These are phyloP conservation scores for Penicillium verhagenii DNA, from an alignment of 495 filamentous ascomycete genomes.

Conservation along the genomic window DNA sequence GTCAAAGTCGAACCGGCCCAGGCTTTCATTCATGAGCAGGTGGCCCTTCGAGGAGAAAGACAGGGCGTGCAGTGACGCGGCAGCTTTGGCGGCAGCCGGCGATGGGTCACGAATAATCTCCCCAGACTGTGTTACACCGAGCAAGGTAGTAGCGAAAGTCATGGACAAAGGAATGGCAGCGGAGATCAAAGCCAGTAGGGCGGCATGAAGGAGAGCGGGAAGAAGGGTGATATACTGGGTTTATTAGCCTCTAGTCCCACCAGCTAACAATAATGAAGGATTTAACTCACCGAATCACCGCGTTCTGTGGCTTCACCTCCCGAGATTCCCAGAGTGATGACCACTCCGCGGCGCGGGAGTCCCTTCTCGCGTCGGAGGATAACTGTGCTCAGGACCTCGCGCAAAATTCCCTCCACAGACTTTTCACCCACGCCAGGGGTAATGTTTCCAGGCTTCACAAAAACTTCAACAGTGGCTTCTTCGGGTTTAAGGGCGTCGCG, in stretches of 20 bases:
- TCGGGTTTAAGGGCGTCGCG: slow-evolving; percentile 80
- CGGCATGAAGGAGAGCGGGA: slow-evolving; percentile 71
- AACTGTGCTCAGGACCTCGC: slow-evolving; percentile 30
- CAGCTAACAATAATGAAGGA: neutral
- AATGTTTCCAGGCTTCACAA: slow-evolving; percentile 71
- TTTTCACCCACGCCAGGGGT: slow-evolving; percentile 75
- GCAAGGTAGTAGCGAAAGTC: slow-evolving; percentile 61
- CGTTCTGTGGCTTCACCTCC: slow-evolving; percentile 62
- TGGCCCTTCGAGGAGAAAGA: slow-evolving; percentile 74
- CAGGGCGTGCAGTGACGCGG: slow-evolving; percentile 71
- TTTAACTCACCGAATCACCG: slow-evolving; percentile 62
- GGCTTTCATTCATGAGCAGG: slow-evolving; percentile 74
- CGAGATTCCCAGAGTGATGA: slow-evolving; percentile 41
- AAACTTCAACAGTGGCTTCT: slow-evolving; percentile 86
- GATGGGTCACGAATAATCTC: slow-evolving; percentile 56
- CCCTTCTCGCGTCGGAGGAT: slow-evolving; percentile 35
- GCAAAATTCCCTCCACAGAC: slow-evolving; percentile 37
- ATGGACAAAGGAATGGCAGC: slow-evolving; percentile 72
- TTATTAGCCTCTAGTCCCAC: slow-evolving; percentile 4
- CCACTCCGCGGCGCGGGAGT: slow-evolving; percentile 42
- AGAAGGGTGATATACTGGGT: slow-evolving; percentile 69
- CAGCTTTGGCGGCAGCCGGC: slow-evolving; percentile 51
- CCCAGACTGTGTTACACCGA: slow-evolving; percentile 57
- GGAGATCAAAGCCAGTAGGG: slow-evolving; percentile 70
- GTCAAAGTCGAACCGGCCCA: slow-evolving; percentile 72